Evolutionary conservation across 75 land plant species (phyloP).

Genomic region (Chamaecyparis obtusa): DNA sequence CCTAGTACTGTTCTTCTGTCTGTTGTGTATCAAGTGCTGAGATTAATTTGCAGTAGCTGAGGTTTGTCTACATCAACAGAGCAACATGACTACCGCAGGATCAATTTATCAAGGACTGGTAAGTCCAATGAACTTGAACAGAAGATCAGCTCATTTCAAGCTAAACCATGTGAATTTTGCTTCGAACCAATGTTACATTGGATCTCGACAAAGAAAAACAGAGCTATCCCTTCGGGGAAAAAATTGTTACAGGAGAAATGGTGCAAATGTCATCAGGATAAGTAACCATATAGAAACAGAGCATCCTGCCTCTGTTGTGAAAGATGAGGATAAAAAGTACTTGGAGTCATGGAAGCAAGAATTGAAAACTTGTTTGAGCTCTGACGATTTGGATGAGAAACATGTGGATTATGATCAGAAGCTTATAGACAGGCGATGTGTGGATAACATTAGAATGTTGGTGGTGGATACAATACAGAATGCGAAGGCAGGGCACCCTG

Average conservation of each 20-base stretch:
- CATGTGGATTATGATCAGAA: conserved; percentile 29
- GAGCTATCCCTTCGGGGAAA: background rate
- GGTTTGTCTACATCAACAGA: background rate
- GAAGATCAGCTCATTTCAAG: background rate
- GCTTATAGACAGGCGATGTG: conserved; percentile 46
- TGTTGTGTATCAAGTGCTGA: too few relatives aligned
- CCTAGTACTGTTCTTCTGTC: too few relatives aligned
- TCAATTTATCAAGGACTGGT: background rate
- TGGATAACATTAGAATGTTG: conserved; percentile 68
- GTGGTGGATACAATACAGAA: conserved; percentile 57
- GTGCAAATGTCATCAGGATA: background rate
- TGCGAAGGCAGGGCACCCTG: conserved; percentile 72
- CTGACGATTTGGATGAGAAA: background rate
- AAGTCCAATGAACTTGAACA: background rate
- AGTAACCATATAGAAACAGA: conserved; percentile 1
- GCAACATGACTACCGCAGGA: background rate
- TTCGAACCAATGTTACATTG: background rate
- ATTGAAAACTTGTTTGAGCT: conserved; percentile 15
- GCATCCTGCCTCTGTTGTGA: background rate
- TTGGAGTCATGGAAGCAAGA: conserved; percentile 29
- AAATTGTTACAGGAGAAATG: background rate
- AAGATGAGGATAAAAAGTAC: conserved; percentile 11
- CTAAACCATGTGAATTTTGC: background rate
- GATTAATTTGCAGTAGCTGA: too few relatives aligned
- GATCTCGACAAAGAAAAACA: background rate